These are phyloP conservation scores for Pestalotiopsis sp. DNA, from an alignment of 2,329 filamentous ascomycete species.

Conservation along the genomic window DNA sequence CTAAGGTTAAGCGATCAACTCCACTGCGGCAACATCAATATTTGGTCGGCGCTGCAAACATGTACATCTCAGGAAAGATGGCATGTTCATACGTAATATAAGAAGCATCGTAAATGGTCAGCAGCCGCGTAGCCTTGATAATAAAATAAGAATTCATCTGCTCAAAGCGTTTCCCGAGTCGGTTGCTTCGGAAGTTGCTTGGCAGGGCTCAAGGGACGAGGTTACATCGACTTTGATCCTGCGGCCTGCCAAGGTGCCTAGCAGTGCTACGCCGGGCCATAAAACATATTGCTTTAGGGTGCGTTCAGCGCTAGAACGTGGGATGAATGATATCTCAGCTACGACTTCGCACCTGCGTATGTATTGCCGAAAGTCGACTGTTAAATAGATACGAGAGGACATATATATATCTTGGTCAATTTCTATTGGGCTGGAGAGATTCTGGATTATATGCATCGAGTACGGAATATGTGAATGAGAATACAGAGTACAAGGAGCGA, in stretches of 20 bases:
- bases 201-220: background rate
- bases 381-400: background rate
- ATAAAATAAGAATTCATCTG: background rate
- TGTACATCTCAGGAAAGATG: background rate
- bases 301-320: background rate
- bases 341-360: background rate
- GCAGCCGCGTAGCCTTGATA: background rate
- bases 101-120: background rate
- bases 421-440: background rate
- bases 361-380: background rate
- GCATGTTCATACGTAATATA: background rate
- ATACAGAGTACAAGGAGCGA: background rate
- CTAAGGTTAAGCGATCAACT: background rate
- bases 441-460: background rate
- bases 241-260: background rate
- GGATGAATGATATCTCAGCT: background rate
- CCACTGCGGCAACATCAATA: background rate
- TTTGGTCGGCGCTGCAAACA: background rate
- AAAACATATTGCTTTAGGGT: background rate
- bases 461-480: background rate
- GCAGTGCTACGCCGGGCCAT: background rate
- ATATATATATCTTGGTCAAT: background rate
- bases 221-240: background rate
- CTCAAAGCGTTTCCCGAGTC: background rate
- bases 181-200: background rate